Base-by-base conservation (phyloP, 2,329 filamentous ascomycete genomes). In the Neopestalotiopsis rosae region DNA sequence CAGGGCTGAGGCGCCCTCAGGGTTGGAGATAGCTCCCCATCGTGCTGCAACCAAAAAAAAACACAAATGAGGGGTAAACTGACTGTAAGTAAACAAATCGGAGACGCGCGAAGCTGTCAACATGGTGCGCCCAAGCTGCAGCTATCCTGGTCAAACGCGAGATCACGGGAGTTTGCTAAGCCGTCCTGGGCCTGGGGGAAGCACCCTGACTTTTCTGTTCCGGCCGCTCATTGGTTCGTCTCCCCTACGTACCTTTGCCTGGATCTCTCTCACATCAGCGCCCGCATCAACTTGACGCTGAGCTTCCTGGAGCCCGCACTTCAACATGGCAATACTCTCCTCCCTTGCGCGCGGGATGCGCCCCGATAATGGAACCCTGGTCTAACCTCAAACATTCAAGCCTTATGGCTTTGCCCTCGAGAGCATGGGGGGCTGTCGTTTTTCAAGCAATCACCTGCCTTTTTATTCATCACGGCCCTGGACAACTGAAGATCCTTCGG, bases 81-180 rank as follows among this genome's bases (percentile, higher is more conserved):
- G 38, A 64, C 13, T 20, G 24, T 52, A 49, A 49, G 61, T 64
- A 64, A 64, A 64, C 61, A 64, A 49, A 49, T 40, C 28, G 14
- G 24, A 34, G 30, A 64, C 61, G 61, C 61, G 61, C 40, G 40
- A 32, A 64, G 40, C 61, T 49, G 24, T 64, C 38, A 64, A 64
- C 40, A 64, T 34, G 20, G 13, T 38, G 42, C 61, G 12, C 12
- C 38, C 42, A n/a, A 24, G 28, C 61, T 49, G 61, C 42, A 64
- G 61, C 61, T 64, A 64, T 28, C 61, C 61, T 20, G 24, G 61
- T 52, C 61, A 28, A 45, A 24, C 61, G 61, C 61, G 61, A 64
- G 61, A 64, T 64, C 61, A 64, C 61, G 61, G 61, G 61, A 64
- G 34, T 24, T 20, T 28, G 61, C 61, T 64, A 64, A 64, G 61